Base-by-base conservation (phyloP, 2,329 filamentous ascomycete genomes). In the Hypoxylon sp. region DNA sequence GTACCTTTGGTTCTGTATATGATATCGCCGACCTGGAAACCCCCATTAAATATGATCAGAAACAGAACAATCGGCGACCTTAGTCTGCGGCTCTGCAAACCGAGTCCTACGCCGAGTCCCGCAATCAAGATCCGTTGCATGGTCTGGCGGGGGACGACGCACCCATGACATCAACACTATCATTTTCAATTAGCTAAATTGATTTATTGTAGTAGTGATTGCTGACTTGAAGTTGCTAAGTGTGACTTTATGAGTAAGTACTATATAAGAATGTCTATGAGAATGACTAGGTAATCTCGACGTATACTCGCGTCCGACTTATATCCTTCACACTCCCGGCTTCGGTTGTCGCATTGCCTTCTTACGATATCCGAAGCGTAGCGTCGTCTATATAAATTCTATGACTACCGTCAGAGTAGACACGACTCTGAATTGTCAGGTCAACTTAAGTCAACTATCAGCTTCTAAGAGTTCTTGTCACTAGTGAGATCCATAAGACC, bases 131-230 rank as follows among this genome's bases (percentile, higher is more conserved):
- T 24, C 35, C 15, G n/a, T 32, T 63, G 54, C 60, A 59, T 50
- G 32, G 61, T 54, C 44, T 56, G 46, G 65, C 54, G 61, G 60
- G 66, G 66, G 39, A 52, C 54, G 35, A 72, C 64, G 68, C 44
- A 65, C 27, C 32, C 37, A 71, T 72, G 70, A 72, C 70, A 72
- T 72, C 71, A 72, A 54, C 46, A 70, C 55, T 62, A 17, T 55
- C 6, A 31, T 13, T 32, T 48, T 56, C n/a, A 27, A 60, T 64
- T 46, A 13, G 56, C 19, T 57, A 24, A 24, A 24, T 4, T 24
- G 19, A 46, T 55, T 27, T 27, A 24, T 35, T 54, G 15, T 13
- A 24, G 24, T 24, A 24, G 24, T 24, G 24, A 24, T 24, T 24
- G 24, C 32, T 50, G 2, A 44, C 1, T 17, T 31, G 32, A 59